A percentile compares a stretch with the other conserved stretches of the same genome.
phyloP scores from a whole-genome alignment of 345 rosid genomes.

The Ceriops decandra region DNA sequence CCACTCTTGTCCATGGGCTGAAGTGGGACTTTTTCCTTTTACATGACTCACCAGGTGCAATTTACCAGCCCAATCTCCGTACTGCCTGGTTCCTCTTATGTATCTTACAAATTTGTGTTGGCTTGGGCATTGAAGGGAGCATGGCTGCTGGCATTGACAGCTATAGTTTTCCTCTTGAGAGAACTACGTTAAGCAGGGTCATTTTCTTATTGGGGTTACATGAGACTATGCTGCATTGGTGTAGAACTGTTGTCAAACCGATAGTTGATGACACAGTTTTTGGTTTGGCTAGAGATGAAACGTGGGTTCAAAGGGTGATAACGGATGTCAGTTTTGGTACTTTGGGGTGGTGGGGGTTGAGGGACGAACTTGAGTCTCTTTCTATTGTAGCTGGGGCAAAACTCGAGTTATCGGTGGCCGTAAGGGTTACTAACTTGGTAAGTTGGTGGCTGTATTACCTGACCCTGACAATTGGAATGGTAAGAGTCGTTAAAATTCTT shows the following conservation, averaged over 20 bases:
- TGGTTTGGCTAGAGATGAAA: constrained; percentile 41
- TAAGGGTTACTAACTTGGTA: constrained; percentile 41
- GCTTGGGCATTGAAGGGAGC: constrained; percentile 52
- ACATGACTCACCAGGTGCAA: constrained; percentile 21
- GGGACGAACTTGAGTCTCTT: constrained; percentile 69
- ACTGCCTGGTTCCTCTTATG: constrained; percentile 56
- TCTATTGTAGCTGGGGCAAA: constrained; percentile 49
- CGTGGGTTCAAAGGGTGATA: constrained; percentile 41
- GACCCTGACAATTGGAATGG: constrained; percentile 68
- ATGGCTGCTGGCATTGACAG: constrained; percentile 37
- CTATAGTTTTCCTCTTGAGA: constrained; percentile 27
- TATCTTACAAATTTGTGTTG: constrained; percentile 52
- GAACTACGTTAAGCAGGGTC: constrained; percentile 40
- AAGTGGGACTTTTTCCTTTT: constrained; percentile 40
- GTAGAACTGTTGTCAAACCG: constrained; percentile 51
- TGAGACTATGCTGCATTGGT: constrained; percentile 60
- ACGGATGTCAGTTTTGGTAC: constrained; percentile 47
- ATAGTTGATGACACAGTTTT: constrained; percentile 59
- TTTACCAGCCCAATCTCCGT: constrained; percentile 35
- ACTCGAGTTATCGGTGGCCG: constrained; percentile 32
- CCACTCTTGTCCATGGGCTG: constrained; percentile 53
- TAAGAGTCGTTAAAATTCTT: constrained; percentile 46
- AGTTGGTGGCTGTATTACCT: constrained; percentile 79
- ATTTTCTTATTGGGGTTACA: constrained; percentile 75
- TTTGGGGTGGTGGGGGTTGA: constrained; percentile 82